Evolutionary conservation across 2,329 filamentous ascomycete genomes (phyloP).

Genomic region (Alternaria atra): DNA sequence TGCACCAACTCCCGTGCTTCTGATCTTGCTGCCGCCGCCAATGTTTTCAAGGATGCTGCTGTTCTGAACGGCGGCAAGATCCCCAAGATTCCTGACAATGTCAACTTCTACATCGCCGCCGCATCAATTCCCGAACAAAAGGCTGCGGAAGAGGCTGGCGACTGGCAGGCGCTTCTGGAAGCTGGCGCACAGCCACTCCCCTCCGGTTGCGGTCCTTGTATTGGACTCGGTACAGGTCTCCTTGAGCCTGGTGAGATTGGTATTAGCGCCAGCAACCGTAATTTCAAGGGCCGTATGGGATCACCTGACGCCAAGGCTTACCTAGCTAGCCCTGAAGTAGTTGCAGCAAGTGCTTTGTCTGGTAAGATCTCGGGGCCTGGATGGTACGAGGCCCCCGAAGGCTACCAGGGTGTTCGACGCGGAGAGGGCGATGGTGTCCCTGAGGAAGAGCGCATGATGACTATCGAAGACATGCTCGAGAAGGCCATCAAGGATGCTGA

Average conservation of each 20-base stretch:
- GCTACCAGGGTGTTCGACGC: conserved; percentile 71
- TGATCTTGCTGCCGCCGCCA: conserved; percentile 82
- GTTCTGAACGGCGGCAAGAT: conserved; percentile 65
- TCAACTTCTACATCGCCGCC: conserved; percentile 89
- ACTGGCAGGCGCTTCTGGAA: conserved; percentile 84
- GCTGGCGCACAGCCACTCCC: conserved; percentile 79
- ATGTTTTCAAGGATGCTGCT: conserved; percentile 83
- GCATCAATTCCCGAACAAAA: conserved; percentile 82
- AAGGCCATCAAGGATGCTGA: conserved; percentile 76
- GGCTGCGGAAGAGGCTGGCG: conserved; percentile 78
- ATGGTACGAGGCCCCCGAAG: conserved; percentile 77
- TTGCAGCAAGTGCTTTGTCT: conserved; percentile 84
- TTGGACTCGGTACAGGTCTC: conserved; percentile 81
- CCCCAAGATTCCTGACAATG: conserved; percentile 76
- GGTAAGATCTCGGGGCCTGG: conserved; percentile 80
- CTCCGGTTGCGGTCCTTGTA: conserved; percentile 83
- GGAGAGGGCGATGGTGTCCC: conserved; percentile 75
- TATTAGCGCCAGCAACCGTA: conserved; percentile 83
- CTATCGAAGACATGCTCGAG: conserved; percentile 74
- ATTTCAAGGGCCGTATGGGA: conserved; percentile 93
- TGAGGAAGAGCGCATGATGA: conserved; percentile 71
- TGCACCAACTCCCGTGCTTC: conserved; percentile 89
- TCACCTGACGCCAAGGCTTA: conserved; percentile 82
- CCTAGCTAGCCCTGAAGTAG: conserved; percentile 87
- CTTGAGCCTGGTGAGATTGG: conserved; percentile 87